Conservation (phyloP, 345 rosid species). For the Lagerstroemia speciosa region DNA sequence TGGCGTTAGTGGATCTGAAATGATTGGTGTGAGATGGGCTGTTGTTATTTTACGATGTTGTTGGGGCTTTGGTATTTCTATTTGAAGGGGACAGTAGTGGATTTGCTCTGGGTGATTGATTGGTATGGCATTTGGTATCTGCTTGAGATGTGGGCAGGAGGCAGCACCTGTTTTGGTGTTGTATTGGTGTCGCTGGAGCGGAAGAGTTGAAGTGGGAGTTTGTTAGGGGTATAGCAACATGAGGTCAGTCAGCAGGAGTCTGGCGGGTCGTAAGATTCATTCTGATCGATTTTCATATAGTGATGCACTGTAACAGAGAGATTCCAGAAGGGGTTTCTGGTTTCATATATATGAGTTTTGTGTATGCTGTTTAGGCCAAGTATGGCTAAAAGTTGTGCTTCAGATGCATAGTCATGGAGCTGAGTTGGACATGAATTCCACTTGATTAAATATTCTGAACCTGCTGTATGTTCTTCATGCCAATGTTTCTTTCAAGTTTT, state of each 20-base stretch:
- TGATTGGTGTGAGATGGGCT: constrained; percentile 22
- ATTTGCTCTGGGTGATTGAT: constrained; percentile 32
- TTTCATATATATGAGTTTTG: constrained; percentile 16
- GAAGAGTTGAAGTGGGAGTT: constrained; percentile 37
- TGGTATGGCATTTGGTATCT: constrained; percentile 55
- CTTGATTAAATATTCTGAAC: not conserved
- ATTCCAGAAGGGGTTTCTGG: constrained; percentile 63
- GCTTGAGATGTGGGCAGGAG: constrained; percentile 75
- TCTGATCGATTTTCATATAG: constrained; percentile 73
- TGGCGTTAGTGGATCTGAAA: constrained; percentile 11
- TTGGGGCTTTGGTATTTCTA: constrained; percentile 37
- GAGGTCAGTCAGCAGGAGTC: constrained; percentile 72
- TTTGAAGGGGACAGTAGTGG: constrained; percentile 38
- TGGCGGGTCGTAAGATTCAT: constrained; percentile 82
- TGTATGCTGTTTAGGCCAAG: constrained; percentile 10
- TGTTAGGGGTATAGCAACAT: constrained; percentile 34
- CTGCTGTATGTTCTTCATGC: not conserved
- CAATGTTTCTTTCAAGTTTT: not conserved
- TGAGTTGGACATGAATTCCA: not conserved
- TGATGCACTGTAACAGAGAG: constrained; percentile 82
- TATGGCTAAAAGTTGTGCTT: not conserved
- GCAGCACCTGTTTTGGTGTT: constrained; percentile 40
- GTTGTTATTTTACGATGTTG: constrained; percentile 24
- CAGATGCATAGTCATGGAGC: not conserved
- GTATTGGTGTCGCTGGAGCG: constrained; percentile 29